Evolutionary conservation across 2,329 filamentous ascomycete species (phyloP).

Genomic region (Epichloe sibirici): DNA sequence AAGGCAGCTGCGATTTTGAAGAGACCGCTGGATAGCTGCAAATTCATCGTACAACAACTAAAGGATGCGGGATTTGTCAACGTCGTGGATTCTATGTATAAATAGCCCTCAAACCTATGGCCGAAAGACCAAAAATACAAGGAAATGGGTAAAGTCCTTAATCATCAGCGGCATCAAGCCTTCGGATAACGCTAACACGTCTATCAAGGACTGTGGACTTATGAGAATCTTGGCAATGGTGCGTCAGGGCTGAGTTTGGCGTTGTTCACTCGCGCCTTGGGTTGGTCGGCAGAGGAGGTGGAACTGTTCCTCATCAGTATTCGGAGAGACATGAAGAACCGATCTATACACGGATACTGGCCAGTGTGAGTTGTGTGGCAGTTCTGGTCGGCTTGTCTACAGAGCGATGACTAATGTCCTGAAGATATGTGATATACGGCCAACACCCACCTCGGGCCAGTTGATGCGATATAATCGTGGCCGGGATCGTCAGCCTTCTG

Average conservation of each 20-base stretch:
- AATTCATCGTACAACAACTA: conserved; percentile 20
- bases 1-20: too few species aligned
- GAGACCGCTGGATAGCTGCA: too few species aligned
- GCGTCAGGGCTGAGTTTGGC: conserved; percentile 25
- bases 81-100: conserved; percentile 33
- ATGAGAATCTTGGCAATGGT: conserved; percentile 21
- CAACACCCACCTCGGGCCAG: too few species aligned
- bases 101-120: conserved; percentile 40
- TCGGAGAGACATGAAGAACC: conserved; percentile 22
- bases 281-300: conserved; percentile 22
- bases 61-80: conserved; percentile 40
- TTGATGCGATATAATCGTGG: too few species aligned
- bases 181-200: too few species aligned
- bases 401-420: too few species aligned
- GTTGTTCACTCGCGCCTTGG: conserved; percentile 24
- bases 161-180: too few species aligned
- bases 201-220: conserved; percentile 22
- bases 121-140: conserved; percentile 32
- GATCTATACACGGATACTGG: conserved; percentile 25
- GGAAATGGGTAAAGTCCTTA: too few species aligned
- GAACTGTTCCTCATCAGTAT: conserved; percentile 21
- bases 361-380: conserved; percentile 19
- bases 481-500: too few species aligned
- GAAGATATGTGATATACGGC: too few species aligned
- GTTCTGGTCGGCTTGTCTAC: too few species aligned